Base-by-base conservation (phyloP, 768 basidiomycete genomes). In the Termitomyces bulborhizus region DNA sequence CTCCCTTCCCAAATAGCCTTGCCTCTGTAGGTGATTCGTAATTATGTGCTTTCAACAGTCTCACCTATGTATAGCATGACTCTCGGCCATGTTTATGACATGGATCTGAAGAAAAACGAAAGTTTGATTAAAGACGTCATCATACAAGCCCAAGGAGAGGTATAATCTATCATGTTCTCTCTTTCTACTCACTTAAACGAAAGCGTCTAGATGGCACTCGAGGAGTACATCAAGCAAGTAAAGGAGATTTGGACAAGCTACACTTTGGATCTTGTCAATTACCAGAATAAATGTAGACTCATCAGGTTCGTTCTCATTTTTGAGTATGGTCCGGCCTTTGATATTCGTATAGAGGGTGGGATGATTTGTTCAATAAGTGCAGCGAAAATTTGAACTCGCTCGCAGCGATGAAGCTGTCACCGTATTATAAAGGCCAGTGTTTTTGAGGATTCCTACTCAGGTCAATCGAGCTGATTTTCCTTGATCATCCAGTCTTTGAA, bases 171-270 rank as follows among this genome's bases (percentile, higher is more conserved):
- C 18, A 3, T 18, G 9, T 27, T 46, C 21, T 32, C 24, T 16
- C 63, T 67, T 62, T 52, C 54, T 71, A 62, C 62, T 59, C 49
- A n/a, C 42, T 57, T 41, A 42, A 18, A 40, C 21, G 15, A 37
- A 62, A 32, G 13, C 11, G 24, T 56, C 58, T 39, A 98, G 87
- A 91, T 94, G 90, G 93, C 93, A 13, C 79, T 96, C 26, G 94
- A 97, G 68, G 93, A 95, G 66, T 97, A 94, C 68, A 88, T 97
- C 68, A 88, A 89, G 56, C 90, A 96, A 71, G 97, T 99, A 66
- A 93, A 93, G 69, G 97, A 98, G 71, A 90, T 82, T 1, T 99
- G 97, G 97, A 89, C 91, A 1, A 93, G 82, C 64, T 98, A 98
- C 66, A 91, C 93, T 1, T 78, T 99, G 49, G 97, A 98, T 62